Evolutionary conservation across 2,329 filamentous ascomycete genomes (phyloP), one percentile per base, ranked within the genome.

Genomic region (Lanzia echinophila): DNA sequence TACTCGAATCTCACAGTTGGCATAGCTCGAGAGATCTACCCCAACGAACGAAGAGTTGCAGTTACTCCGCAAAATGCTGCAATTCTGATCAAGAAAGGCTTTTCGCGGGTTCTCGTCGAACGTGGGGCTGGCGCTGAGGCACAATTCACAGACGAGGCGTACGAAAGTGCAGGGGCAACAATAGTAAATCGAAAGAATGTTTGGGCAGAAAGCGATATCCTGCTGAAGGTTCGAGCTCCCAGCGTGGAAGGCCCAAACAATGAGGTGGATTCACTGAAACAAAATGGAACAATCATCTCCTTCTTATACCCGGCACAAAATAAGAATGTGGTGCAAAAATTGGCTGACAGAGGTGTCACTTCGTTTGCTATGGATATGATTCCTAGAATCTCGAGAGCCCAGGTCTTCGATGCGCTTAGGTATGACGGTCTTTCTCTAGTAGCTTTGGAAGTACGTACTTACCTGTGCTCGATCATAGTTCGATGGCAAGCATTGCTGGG

Each of bases 341-440:
- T 95, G 56, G 84, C 88, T 24, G 75, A 77, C 36, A 81, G 82
- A 47, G 85, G 86, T 28, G 83, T 85, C 2, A 95, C 88, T 1
- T 75, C 82, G 15, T 94, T 96, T 67, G 89, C 90, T 20, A 95
- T 96, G 90, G 90, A 96, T 67, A 86, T 91, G 83, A 86, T 96
- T 50, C 90, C 90, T 15, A 83, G 90, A 39, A 95, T 95, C 62
- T 95, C 90, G 1, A 82, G 90, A 45, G 90, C 90, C 1, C 90
- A 95, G 68, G 84, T 88, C 0, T 95, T 95, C 63, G 90, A 95
- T 70, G 90, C 89, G 0, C 76, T 95, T 53, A 81, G 65, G 63
- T 66, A 58, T 42, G 62, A 56, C 17, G 10, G 6, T 6, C 32
- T 50, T 19, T 2, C 5, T 15, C 6, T 3, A 6, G 2, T 10